Base-by-base conservation (phyloP, 192 early-diverging fungal species). In the Backusella circina region DNA sequence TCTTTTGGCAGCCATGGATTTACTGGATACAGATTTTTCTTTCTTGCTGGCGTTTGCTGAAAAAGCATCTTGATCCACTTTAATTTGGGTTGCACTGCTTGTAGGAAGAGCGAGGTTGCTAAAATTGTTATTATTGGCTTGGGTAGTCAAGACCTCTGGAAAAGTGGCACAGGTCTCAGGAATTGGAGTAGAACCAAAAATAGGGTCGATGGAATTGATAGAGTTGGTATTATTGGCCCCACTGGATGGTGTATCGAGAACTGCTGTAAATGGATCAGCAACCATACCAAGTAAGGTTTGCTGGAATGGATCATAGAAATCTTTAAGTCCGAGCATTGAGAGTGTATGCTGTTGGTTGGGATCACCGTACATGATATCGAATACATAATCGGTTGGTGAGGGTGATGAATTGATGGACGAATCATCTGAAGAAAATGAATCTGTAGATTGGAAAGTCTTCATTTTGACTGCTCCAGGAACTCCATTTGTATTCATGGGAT, bases 281-380 rank as follows among this genome's bases (percentile, higher is more conserved):
- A 21, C 54, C 23, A 64, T 67, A 3, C 39, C 67, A 21, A 71
- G 70, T 33, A 76, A 37, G 10, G 75, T 39, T n/a, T 70, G 70
- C 23, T 74, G 65, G 44, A 81, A 37, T 21, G 72, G 31, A 15
- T 81, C 79, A 67, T 74, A 81, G 31, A 81, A 77, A 12, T 77
- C 75, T 65, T 83, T 83, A 5, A 83, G 71, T 66, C 79, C 78
- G 1, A 76, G 68, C 66, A 77, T 67, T 1, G 81, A 71, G 5
- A 74, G 39, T 30, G 74, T 26, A n/a, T 71, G 68, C 12, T 69
- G 50, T 13, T 73, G 66, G 23, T 36, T 33, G 16, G 65, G 51
- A 67, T 77, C 82, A 21, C 72, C 54, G 30, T 77, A 83, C 75
- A 80, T 77, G 3, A 83, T 77, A 51, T 83, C 82, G 77, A 83